A percentile compares a stretch with the other conserved stretches of the same genome.
Conservation (phyloP, 768 basidiomycete species). For the Pleurotus giganteus region DNA sequence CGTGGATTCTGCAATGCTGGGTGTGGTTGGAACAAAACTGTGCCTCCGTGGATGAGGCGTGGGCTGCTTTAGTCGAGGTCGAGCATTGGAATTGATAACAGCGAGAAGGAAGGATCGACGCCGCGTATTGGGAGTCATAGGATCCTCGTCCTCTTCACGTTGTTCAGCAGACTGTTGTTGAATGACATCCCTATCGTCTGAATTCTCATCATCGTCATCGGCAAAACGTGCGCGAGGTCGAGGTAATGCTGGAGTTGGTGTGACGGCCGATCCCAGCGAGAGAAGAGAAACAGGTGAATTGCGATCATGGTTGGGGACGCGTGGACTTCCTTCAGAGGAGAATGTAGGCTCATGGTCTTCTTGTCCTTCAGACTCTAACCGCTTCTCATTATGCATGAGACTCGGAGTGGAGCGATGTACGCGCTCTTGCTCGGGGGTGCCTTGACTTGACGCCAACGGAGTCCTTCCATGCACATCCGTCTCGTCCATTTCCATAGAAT, state of each 20-base stretch:
- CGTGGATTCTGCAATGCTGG: conserved; percentile 31
- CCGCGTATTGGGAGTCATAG: conserved; percentile 67
- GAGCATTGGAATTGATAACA: conserved; percentile 79
- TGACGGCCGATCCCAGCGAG: conserved; percentile 55
- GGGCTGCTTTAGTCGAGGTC: conserved; percentile 64
- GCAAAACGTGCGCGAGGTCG: conserved; percentile 53
- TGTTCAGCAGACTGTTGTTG: conserved; percentile 15
- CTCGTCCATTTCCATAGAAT: conserved; percentile 40
- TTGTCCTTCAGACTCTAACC: conserved; percentile 17
- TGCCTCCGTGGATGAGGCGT: conserved; percentile 56
- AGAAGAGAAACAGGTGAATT: conserved; percentile 40
- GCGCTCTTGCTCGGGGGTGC: conserved; percentile 17
- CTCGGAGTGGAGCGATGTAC: neutral
- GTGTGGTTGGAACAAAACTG: conserved; percentile 28
- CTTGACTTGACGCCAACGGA: conserved; percentile 17
- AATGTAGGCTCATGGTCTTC: conserved; percentile 59
- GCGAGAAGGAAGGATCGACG: conserved; percentile 80
- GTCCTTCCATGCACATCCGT: conserved; percentile 52
- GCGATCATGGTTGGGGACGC: conserved; percentile 32
- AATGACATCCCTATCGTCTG: conserved; percentile 1
- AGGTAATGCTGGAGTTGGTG: conserved; percentile 67
- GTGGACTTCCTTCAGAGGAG: conserved; percentile 56
- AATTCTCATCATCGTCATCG: conserved; percentile 27
- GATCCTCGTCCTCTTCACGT: conserved; percentile 29
- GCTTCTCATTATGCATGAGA: conserved; percentile 8